phyloP scores from a whole-genome alignment of 2,329 filamentous ascomycete species.

The Aureobasidium sp. region DNA sequence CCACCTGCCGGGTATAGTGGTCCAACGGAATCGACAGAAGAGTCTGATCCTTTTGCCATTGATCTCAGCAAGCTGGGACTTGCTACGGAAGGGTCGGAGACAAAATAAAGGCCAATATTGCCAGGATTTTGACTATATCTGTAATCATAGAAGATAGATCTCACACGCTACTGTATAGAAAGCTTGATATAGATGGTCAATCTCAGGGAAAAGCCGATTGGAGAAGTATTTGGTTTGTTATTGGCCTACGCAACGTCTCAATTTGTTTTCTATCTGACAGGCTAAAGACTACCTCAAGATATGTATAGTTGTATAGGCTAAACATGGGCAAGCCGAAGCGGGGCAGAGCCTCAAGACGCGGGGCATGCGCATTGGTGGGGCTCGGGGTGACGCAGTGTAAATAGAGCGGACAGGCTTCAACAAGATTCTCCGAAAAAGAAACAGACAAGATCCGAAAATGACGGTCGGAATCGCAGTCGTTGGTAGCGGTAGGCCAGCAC shows the following conservation, averaged over 20 bases:
- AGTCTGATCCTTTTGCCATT: constrained; percentile 41
- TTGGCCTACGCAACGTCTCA: too few species aligned
- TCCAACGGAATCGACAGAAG: constrained; percentile 56
- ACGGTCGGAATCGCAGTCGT: constrained; percentile 53
- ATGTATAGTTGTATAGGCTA: background rate
- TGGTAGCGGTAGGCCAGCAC: constrained; percentile 41
- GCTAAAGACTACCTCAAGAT: background rate
- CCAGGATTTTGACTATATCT: background rate
- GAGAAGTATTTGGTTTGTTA: background rate
- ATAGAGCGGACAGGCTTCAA: background rate
- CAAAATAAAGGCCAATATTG: background rate
- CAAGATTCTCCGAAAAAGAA: background rate
- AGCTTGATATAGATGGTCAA: background rate
- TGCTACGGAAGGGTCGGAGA: constrained; percentile 5
- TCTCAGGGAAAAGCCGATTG: too few species aligned
- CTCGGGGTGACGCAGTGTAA: constrained; percentile 6
- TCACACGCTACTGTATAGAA: background rate
- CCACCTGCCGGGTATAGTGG: constrained; percentile 68
- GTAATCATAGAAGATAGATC: background rate
- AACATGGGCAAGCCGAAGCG: constrained; percentile 1
- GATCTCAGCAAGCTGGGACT: constrained; percentile 36
- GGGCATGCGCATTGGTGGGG: background rate
- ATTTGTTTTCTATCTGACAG: background rate
- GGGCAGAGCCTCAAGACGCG: background rate
- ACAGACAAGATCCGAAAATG: background rate